phyloP scores from a whole-genome alignment of 371 early-diverging fungal genomes.

The Chytridium lagenaria region DNA sequence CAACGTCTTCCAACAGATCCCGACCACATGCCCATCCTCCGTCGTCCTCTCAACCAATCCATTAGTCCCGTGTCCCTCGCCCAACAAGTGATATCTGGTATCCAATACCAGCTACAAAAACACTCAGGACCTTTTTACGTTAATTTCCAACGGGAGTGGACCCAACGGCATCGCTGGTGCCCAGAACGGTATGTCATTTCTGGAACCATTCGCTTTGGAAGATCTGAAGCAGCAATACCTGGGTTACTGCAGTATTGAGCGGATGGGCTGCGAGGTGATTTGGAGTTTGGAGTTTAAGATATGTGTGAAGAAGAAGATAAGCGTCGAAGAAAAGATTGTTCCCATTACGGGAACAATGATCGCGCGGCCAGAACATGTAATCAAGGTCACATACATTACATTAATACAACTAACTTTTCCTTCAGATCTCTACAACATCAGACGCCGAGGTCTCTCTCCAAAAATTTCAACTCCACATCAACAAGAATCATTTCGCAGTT shows the following conservation, averaged over 20 bases:
- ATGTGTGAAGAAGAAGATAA: not conserved
- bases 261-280: constrained; percentile 29
- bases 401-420: not conserved
- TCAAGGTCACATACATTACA: not conserved
- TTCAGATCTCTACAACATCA: not conserved
- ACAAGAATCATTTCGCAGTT: constrained; percentile 4
- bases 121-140: constrained; percentile 30
- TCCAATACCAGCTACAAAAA: constrained; percentile 36
- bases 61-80: constrained; percentile 24
- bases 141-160: constrained; percentile 17
- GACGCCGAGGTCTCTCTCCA: not conserved
- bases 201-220: not conserved
- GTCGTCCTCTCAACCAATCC: not conserved
- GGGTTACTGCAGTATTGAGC: constrained; percentile 24
- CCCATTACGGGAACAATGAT: constrained; percentile 19
- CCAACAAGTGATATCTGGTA: constrained; percentile 30
- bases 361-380: constrained; percentile 4
- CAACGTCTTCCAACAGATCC: constrained; percentile 11
- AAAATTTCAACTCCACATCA: constrained; percentile 7
- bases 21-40: not conserved
- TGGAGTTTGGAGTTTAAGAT: constrained; percentile 31
- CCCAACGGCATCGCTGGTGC: not conserved
- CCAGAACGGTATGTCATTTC: constrained; percentile 1
- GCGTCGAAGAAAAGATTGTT: not conserved
- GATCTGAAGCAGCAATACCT: constrained; percentile 14